Evolutionary conservation across 2,329 filamentous ascomycete species (phyloP), one percentile per base, ranked within the genome.

Genomic region (Ophiocordyceps australis): DNA sequence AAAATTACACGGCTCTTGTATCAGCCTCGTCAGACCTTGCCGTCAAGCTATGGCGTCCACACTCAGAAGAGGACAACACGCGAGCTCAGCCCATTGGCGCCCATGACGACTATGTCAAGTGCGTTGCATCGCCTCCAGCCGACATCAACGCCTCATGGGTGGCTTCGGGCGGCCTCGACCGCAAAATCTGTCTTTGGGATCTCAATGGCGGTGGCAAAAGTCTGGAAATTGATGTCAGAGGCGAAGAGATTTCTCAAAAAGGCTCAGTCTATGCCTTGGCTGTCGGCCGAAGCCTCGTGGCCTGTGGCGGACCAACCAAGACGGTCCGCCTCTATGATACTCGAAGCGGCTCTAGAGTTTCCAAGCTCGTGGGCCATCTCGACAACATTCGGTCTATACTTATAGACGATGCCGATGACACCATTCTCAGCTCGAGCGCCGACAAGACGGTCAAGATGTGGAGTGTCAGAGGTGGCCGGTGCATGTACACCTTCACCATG

Each of bases 401-500:
- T 27, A 73, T 98, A 35, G 92, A 81, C 39, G 73, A 86, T 37
- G 73, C 79, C 31, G 85, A 82, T 20, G 83, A 93, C 44, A 91
- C 74, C 21, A 80, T 98, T 38, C 69, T 98, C 61, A 93, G 86
- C 1, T 85, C 82, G 10, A 93, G 85, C 38, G 86, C 86, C 2
- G 89, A 98, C 47, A 83, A 92, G 52, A 95, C 89, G 0, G 76
- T 98, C 56, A 98, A 98, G 55, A 72, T 95, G 30, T 98, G 89
- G 89, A 94, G 85, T 37, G 74, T 95, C 38, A 89, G 80, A 9
- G 86, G 83, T 14, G 89, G 89, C 28, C 68, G 89, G 38, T 98
- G 89, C 60, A 86, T 95, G 76, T 82, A 94, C 51, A 98, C 89
- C 1, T 66, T 98, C 39, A 94, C 85, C 28, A 98, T 98, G 89